A percentile compares a stretch with the other conserved stretches of the same genome.
These are phyloP conservation scores for Penicillium nucicola DNA, from an alignment of 495 filamentous ascomycete genomes.

Conservation along the genomic window DNA sequence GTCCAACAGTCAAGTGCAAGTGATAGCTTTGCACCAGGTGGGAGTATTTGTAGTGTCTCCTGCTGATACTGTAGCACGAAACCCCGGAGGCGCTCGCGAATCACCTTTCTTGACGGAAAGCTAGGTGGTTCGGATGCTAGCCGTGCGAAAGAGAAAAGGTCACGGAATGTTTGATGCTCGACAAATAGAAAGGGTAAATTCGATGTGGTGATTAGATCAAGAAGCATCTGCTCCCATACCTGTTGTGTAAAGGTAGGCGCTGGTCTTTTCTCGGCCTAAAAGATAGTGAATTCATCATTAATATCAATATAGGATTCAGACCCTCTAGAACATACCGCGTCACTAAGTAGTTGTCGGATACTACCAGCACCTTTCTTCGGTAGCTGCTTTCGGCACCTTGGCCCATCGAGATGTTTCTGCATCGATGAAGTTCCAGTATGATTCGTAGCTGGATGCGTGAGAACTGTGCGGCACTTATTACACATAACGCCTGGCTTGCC, in stretches of 20 bases:
- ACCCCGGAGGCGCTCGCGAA: background rate
- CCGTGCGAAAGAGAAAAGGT: background rate
- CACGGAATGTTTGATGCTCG: background rate
- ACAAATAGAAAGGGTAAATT: background rate
- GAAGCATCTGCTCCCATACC: background rate
- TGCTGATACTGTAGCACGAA: background rate
- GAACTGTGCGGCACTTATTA: background rate
- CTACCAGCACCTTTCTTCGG: background rate
- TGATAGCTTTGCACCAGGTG: slow-evolving; percentile 4
- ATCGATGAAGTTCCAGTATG: slow-evolving; percentile 1
- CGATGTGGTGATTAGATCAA: background rate
- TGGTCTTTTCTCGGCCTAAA: background rate
- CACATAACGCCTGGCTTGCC: slow-evolving; percentile 8
- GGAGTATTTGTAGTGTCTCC: slow-evolving; percentile 1
- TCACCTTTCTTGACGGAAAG: background rate
- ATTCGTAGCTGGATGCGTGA: slow-evolving; percentile 1
- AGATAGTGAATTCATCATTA: background rate
- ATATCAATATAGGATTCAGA: background rate
- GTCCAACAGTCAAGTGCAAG: slow-evolving; percentile 14
- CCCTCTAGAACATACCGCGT: background rate
- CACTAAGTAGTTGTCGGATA: background rate
- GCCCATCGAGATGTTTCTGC: slow-evolving; percentile 1
- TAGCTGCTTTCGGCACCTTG: background rate
- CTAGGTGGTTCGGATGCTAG: background rate
- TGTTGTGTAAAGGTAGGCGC: background rate